Conservation (phyloP, 495 filamentous ascomycete genomes). For the Annulohypoxylon bovei region DNA sequence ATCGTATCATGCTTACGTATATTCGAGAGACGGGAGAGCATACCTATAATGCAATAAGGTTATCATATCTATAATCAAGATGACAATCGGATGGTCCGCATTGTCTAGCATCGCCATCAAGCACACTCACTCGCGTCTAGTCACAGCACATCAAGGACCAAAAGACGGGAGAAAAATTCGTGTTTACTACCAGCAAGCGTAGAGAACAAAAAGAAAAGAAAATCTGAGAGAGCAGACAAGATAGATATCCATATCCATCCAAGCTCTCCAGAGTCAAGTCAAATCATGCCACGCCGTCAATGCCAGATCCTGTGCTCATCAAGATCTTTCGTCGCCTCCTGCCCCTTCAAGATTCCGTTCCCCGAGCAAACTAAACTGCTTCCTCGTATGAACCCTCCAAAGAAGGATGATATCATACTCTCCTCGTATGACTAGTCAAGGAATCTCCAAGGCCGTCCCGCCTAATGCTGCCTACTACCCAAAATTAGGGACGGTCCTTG, state of each 20-base stretch:
- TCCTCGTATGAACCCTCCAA: background rate
- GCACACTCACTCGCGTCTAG: background rate
- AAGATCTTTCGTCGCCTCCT: conserved; percentile 10
- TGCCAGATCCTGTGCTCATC: conserved; percentile 9
- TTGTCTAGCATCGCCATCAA: background rate
- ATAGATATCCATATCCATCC: conserved; percentile 34
- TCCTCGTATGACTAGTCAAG: background rate
- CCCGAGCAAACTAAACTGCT: background rate
- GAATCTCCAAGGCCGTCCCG: conserved; percentile 5
- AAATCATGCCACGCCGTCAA: conserved; percentile 5
- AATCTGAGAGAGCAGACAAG: conserved; percentile 29
- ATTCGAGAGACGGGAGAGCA: background rate
- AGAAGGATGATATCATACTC: background rate
- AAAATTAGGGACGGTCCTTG: background rate
- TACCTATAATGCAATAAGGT: background rate
- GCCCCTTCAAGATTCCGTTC: conserved; percentile 1
- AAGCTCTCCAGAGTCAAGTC: conserved; percentile 19
- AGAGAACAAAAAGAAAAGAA: conserved; percentile 28
- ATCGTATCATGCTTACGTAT: background rate
- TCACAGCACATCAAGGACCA: background rate
- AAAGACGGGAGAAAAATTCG: conserved; percentile 3
- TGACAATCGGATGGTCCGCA: too few relatives aligned
- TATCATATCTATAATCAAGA: background rate
- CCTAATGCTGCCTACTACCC: conserved; percentile 12
- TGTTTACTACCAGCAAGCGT: conserved; percentile 34